Evolutionary conservation across 257 asterid species (phyloP), one percentile per base, ranked within the genome.

Genomic region (Linderniella brevidens): DNA sequence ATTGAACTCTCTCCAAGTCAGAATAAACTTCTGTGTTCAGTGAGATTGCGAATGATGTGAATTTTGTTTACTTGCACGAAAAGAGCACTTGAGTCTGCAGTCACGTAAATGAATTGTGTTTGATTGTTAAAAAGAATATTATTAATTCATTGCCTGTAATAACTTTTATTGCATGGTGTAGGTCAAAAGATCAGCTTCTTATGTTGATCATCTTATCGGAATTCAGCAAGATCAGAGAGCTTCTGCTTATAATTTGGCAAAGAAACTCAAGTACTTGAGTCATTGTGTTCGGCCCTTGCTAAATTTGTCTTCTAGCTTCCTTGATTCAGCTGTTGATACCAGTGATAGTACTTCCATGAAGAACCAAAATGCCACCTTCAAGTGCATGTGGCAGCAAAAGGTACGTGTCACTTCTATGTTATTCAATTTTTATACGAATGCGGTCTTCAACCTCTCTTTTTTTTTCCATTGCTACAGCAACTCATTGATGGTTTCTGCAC

Each of bases 211-310:
- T 68, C 86, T 85, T 46, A 59, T 80, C 3, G 76, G 68, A 67
- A 79, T 90, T 57, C 98, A 81, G 50, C 98, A 90, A 85, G 96
- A 79, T 57, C 98, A 90, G 62, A 82, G 98, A 60, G 79, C 61
- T 9, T 65, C 56, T 19, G 87, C 77, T 49, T 90, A 90, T 62
- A 62, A 53, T 54, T 75, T 85, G 50, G 63, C 79, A 3, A 47
- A 64, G 54, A 70, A 69, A 66, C 84, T 90, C 8, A 65, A 71
- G 48, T 17, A 61, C 54, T 63, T 90, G 62, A 75, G 75, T 61
- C 75, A 79, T 32, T 68, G 71, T 39, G 25, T 65, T 19, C 56
- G 74, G 81, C 92, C 94, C 58, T 62, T 90, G 50, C 62, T 69
- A 43, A 90, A 74, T 69, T 64, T 85, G 61, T 64, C 55, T 54